phyloP scores from a whole-genome alignment of 805 yeast species.

The Cyberlindnera xylosilytica region DNA sequence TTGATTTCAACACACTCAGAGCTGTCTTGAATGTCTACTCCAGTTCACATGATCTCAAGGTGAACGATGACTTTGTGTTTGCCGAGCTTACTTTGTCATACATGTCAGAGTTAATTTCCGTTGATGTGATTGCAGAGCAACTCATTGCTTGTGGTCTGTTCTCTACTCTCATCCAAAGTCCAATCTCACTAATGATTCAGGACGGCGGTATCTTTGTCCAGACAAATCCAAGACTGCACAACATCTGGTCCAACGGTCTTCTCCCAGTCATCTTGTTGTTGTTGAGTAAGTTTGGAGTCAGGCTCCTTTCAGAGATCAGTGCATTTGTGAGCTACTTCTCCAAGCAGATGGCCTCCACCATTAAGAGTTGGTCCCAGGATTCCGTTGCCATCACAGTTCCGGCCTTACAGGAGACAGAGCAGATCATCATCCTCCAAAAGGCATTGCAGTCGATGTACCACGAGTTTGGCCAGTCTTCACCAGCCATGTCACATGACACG shows the following conservation, averaged over 20 bases:
- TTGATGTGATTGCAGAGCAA: constrained; percentile 62
- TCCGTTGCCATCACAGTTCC: constrained; percentile 47
- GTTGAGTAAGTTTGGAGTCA: constrained; percentile 59
- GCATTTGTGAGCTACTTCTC: constrained; percentile 60
- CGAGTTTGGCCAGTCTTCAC: constrained; percentile 40
- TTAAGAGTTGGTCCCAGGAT: constrained; percentile 66
- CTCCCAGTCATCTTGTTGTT: constrained; percentile 63
- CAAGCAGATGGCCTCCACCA: constrained; percentile 60
- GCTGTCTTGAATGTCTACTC: constrained; percentile 65
- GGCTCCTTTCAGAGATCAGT: constrained; percentile 61
- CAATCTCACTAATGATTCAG: constrained; percentile 64
- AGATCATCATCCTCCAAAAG: constrained; percentile 61
- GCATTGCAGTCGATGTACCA: constrained; percentile 52
- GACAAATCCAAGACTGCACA: constrained; percentile 55
- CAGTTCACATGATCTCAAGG: constrained; percentile 57
- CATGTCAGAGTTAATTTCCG: constrained; percentile 62
- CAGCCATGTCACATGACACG: constrained; percentile 19
- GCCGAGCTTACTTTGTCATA: constrained; percentile 71
- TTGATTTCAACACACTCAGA: constrained; percentile 57
- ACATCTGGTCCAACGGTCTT: constrained; percentile 84
- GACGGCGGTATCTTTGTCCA: constrained; percentile 58
- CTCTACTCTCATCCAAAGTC: constrained; percentile 67
- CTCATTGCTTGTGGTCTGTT: constrained; percentile 64
- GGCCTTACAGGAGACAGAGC: constrained; percentile 60
- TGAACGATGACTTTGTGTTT: constrained; percentile 61